Conservation (phyloP, 2,329 filamentous ascomycete species). For the Colletotrichum agaves region DNA sequence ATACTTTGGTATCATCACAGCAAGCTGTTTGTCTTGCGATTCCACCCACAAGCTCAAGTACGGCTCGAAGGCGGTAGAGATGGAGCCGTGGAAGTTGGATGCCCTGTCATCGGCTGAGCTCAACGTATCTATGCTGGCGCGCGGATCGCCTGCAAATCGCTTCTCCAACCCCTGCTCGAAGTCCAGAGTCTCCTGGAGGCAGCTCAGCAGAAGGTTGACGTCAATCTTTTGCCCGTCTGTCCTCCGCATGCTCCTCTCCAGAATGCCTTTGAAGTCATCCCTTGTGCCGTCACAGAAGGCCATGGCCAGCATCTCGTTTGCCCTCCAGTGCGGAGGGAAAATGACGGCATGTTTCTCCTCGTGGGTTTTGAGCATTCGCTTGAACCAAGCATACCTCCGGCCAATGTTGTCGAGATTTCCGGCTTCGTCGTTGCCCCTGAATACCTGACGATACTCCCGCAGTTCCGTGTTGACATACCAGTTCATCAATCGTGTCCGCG, state of each 20-base stretch:
- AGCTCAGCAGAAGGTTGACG: constrained; percentile 88
- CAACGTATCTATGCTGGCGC: constrained; percentile 90
- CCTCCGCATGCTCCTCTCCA: constrained; percentile 87
- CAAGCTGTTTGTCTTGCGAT: constrained; percentile 90
- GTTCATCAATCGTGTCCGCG: constrained; percentile 82
- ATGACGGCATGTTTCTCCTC: constrained; percentile 91
- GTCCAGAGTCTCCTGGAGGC: constrained; percentile 93
- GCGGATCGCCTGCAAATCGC: constrained; percentile 78
- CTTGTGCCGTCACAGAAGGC: constrained; percentile 95
- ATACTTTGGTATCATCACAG: constrained; percentile 87
- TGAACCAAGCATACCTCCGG: constrained; percentile 94
- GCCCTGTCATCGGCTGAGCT: constrained; percentile 80
- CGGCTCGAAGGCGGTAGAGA: constrained; percentile 96
- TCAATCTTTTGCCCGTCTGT: constrained; percentile 83
- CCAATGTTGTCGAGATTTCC: constrained; percentile 97
- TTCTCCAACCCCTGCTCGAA: constrained; percentile 94
- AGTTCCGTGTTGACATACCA: constrained; percentile 99
- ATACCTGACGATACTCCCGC: constrained; percentile 94
- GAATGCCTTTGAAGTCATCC: constrained; percentile 93
- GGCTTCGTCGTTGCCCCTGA: constrained; percentile 95
- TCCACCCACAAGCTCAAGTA: constrained; percentile 98
- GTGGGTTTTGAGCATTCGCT: constrained; percentile 92
- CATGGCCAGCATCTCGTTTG: constrained; percentile 89
- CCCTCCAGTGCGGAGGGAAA: constrained; percentile 89
- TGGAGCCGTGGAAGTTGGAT: constrained; percentile 86